These are phyloP conservation scores for Pisolithus thermaeus DNA, from an alignment of 1,284 basidiomycete genomes.

Conservation along the genomic window DNA sequence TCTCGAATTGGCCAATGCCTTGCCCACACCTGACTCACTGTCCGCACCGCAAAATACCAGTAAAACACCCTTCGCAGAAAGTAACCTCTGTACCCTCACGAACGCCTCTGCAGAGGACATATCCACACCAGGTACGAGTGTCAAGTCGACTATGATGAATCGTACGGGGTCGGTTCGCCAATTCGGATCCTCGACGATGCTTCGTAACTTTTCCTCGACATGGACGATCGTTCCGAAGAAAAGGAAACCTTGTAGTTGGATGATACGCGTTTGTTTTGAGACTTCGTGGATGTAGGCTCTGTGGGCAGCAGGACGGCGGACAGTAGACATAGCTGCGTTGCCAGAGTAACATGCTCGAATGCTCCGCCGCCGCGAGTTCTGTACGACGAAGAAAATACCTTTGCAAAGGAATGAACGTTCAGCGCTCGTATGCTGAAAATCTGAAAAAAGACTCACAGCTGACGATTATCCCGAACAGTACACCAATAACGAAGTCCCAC, in stretches of 20 bases:
- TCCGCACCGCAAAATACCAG: constrained; percentile 87
- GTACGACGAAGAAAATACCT: constrained; percentile 93
- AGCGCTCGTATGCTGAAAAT: neutral
- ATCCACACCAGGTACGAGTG: constrained; percentile 86
- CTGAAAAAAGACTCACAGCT: constrained; percentile 57
- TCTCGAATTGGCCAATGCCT: constrained; percentile 68
- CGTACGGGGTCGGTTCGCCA: constrained; percentile 83
- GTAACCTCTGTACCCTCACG: constrained; percentile 82
- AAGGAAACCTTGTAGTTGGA: constrained; percentile 88
- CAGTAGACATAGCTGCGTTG: constrained; percentile 82
- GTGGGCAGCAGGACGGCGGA: constrained; percentile 84
- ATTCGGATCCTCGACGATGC: constrained; percentile 65
- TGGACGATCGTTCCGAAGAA: constrained; percentile 95
- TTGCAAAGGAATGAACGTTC: constrained; percentile 22
- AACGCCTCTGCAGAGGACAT: constrained; percentile 96
- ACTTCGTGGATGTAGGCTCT: constrained; percentile 87
- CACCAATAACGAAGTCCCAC: constrained; percentile 94
- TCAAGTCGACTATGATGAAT: constrained; percentile 85
- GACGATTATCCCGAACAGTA: constrained; percentile 87
- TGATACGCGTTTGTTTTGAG: constrained; percentile 86
- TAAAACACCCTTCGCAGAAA: constrained; percentile 72
- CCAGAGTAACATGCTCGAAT: constrained; percentile 81
- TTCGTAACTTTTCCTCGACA: constrained; percentile 78
- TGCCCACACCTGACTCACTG: constrained; percentile 56
- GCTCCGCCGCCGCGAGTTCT: constrained; percentile 80